Percentiles rank a stretch among this genome's conserved stretches.
Evolutionary conservation across 176 grass and related monocot genomes (phyloP).

Genomic region (Urochloa ruziziensis): DNA sequence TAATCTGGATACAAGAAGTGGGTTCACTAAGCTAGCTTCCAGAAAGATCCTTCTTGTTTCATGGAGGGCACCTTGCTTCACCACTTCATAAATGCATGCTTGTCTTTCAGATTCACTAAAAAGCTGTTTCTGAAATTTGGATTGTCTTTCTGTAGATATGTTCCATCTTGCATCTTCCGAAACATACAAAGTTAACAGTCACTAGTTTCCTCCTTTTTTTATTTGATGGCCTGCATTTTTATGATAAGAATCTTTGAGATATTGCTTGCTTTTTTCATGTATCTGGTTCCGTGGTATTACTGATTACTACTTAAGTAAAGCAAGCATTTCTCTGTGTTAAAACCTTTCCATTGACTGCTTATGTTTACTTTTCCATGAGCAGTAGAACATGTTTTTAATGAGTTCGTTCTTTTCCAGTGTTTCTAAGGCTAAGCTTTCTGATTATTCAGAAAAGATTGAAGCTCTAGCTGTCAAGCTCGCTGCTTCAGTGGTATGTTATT

Average conservation of each 20-base stretch:
- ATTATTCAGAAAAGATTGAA: conserved; percentile 96
- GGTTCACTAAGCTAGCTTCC: neutral
- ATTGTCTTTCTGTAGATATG: neutral
- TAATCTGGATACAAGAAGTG: neutral
- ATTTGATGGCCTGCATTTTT: conserved; percentile 13
- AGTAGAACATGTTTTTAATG: conserved; percentile 15
- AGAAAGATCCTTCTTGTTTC: neutral
- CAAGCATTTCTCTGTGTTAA: neutral
- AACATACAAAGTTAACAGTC: neutral
- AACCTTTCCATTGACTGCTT: neutral
- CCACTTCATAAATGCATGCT: neutral
- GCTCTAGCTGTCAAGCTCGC: conserved; percentile 65
- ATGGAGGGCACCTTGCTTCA: neutral
- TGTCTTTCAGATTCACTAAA: conserved; percentile 14
- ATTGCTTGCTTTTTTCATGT: conserved; percentile 25
- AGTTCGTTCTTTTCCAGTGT: conserved; percentile 37
- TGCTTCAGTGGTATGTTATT: conserved; percentile 37
- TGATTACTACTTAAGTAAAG: conserved; percentile 1
- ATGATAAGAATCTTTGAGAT: neutral
- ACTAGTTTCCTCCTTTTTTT: neutral
- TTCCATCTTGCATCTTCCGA: neutral
- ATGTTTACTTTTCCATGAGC: neutral
- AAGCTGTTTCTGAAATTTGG: neutral
- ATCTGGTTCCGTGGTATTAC: neutral
- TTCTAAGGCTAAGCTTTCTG: conserved; percentile 82